Evolutionary conservation across 768 basidiomycete genomes (phyloP).

Genomic region (Suillus bovinus): DNA sequence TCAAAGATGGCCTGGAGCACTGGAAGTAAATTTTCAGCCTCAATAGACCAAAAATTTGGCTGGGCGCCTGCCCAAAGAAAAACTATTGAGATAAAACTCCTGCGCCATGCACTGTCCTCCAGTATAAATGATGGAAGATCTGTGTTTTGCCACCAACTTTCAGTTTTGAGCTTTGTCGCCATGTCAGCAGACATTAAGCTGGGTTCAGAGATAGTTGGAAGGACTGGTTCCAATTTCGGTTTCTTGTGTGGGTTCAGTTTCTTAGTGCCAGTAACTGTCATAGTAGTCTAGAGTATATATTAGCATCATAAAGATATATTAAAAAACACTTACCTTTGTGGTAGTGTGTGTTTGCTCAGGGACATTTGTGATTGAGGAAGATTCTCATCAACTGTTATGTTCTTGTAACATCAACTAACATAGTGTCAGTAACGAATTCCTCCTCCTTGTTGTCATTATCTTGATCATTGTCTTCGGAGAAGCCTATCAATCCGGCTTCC

Average conservation of each 20-base stretch:
- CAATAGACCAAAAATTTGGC: constrained; percentile 12
- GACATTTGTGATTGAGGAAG: no score
- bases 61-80: constrained; percentile 14
- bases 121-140: not conserved
- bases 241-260: not conserved
- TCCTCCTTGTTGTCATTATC: no score
- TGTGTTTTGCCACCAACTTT: not conserved
- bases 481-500: no score
- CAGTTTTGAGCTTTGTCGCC: not conserved
- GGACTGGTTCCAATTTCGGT: no score
- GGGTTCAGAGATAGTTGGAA: not conserved
- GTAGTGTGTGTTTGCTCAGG: not conserved
- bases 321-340: not conserved
- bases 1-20: constrained; percentile 12
- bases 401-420: no score
- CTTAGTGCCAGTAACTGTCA: not conserved
- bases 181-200: not conserved
- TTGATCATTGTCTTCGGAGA: no score
- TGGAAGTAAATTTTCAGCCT: not conserved
- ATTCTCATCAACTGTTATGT: no score
- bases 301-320: not conserved
- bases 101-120: constrained; percentile 3
- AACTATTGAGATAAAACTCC: constrained; percentile 4
- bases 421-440: no score
- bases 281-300: not conserved